These are phyloP conservation scores for Albizia julibrissin DNA, from an alignment of 306 rosid species.

Conservation along the genomic window DNA sequence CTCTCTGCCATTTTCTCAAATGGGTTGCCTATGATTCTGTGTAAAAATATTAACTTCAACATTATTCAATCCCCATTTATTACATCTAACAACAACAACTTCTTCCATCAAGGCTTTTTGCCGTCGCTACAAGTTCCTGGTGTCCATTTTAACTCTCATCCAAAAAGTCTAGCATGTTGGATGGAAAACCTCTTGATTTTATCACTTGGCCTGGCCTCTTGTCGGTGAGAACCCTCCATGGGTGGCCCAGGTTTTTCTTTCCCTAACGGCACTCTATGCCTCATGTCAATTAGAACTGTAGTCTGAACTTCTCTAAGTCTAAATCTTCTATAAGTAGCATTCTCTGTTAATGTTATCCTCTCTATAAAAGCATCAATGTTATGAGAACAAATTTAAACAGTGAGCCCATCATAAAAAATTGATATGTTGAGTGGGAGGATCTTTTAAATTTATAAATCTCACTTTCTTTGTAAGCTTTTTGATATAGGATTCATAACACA, in stretches of 20 bases:
- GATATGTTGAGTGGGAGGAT: too few relatives aligned
- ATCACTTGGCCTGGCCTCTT: too few relatives aligned
- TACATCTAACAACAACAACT: background rate
- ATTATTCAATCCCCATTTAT: background rate
- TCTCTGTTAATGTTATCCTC: background rate
- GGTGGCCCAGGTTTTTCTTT: too few relatives aligned
- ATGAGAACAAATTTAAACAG: background rate
- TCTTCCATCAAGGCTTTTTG: background rate
- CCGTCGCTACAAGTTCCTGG: too few relatives aligned
- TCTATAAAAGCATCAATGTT: background rate
- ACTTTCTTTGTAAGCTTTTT: too few relatives aligned
- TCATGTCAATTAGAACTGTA: too few relatives aligned
- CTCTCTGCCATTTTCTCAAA: background rate
- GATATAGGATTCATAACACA: background rate
- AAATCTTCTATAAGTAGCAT: background rate
- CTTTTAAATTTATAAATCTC: background rate
- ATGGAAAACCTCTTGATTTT: background rate
- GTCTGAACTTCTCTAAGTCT: background rate
- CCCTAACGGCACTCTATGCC: too few relatives aligned
- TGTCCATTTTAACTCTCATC: background rate
- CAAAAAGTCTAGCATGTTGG: background rate
- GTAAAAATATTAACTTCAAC: background rate
- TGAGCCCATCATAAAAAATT: too few relatives aligned
- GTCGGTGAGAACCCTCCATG: too few relatives aligned
- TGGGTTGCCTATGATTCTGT: conserved; percentile 5